phyloP scores from a whole-genome alignment of 2,329 filamentous ascomycete species.

The Fusarium oxysporum region DNA sequence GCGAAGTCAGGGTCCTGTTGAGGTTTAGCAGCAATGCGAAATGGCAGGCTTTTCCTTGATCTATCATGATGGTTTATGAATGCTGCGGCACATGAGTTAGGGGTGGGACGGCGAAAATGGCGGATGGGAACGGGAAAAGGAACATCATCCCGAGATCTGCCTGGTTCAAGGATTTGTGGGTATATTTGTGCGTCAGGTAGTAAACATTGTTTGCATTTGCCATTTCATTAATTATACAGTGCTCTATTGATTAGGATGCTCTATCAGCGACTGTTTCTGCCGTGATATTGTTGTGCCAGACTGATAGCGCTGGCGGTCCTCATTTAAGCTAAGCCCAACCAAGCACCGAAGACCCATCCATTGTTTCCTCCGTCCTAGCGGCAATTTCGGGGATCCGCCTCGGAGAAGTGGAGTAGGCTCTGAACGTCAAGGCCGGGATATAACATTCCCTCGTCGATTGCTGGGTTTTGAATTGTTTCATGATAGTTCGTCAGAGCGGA shows the following conservation, averaged over 20 bases:
- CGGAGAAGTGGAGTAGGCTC: conserved; percentile 3
- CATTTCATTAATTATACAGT: background rate
- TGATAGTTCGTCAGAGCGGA: background rate
- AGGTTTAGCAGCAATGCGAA: conserved; percentile 32
- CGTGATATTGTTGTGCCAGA: background rate
- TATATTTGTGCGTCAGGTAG: conserved; percentile 35
- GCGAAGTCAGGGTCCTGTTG: conserved; percentile 56
- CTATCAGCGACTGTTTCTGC: background rate
- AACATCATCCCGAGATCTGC: conserved; percentile 24
- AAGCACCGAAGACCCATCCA: conserved; percentile 1
- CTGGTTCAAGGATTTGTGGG: conserved; percentile 22
- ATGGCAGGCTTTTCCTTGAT: background rate
- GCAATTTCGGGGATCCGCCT: background rate
- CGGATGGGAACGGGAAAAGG: conserved; percentile 20
- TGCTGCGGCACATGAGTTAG: conserved; percentile 11
- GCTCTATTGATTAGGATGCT: background rate
- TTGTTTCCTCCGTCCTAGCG: background rate
- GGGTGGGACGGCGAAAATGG: conserved; percentile 41
- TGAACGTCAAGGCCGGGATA: background rate
- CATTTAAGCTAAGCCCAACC: background rate
- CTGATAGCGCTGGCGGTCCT: background rate
- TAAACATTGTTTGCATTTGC: conserved; percentile 19
- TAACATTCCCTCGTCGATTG: background rate
- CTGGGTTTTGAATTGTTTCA: background rate
- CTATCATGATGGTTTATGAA: conserved; percentile 14